Percentiles rank a stretch among this genome's conserved stretches.
Conservation (phyloP, 768 basidiomycete genomes). For the Macrolepiota dolichaula region DNA sequence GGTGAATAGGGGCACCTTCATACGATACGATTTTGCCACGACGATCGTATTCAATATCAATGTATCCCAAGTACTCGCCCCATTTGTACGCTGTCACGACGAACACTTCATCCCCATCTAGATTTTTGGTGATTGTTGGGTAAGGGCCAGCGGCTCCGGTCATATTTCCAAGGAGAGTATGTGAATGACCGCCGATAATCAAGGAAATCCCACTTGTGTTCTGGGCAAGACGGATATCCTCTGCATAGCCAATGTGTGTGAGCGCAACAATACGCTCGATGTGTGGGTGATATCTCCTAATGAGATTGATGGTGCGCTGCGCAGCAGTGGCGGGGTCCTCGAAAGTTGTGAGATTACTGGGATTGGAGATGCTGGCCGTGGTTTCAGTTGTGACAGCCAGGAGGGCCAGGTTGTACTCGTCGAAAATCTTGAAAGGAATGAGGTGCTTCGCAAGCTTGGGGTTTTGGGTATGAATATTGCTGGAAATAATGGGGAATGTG, state of each 20-base stretch:
- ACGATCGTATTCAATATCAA: slow-evolving; percentile 38
- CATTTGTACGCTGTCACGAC: slow-evolving; percentile 44
- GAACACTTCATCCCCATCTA: slow-evolving; percentile 42
- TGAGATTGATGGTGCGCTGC: slow-evolving; percentile 33
- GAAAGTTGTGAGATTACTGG: slow-evolving; percentile 35
- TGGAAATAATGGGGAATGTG: slow-evolving; percentile 41
- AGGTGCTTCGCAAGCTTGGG: slow-evolving; percentile 26
- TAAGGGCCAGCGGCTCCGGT: slow-evolving; percentile 36
- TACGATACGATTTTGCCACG: slow-evolving; percentile 36
- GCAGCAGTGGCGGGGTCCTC: slow-evolving; percentile 33
- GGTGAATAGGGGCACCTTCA: slow-evolving; percentile 38
- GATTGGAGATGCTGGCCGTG: slow-evolving; percentile 34
- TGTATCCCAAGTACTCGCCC: slow-evolving; percentile 44
- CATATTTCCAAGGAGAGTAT: slow-evolving; percentile 41
- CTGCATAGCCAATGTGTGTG: slow-evolving; percentile 44
- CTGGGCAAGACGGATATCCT: slow-evolving; percentile 38
- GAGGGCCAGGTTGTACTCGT: slow-evolving; percentile 35
- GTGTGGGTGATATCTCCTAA: slow-evolving; percentile 26
- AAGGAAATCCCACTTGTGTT: slow-evolving; percentile 36
- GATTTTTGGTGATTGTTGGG: slow-evolving; percentile 40
- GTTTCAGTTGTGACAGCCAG: slow-evolving; percentile 40
- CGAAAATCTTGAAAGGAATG: slow-evolving; percentile 37
- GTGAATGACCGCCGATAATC: slow-evolving; percentile 41
- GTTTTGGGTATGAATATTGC: slow-evolving; percentile 39
- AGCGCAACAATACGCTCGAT: slow-evolving; percentile 40